Percentiles rank a stretch among this genome's conserved stretches.
These are phyloP conservation scores for Leishmania tarentolae DNA, from an alignment of 208 protist species.

Conservation along the genomic window DNA sequence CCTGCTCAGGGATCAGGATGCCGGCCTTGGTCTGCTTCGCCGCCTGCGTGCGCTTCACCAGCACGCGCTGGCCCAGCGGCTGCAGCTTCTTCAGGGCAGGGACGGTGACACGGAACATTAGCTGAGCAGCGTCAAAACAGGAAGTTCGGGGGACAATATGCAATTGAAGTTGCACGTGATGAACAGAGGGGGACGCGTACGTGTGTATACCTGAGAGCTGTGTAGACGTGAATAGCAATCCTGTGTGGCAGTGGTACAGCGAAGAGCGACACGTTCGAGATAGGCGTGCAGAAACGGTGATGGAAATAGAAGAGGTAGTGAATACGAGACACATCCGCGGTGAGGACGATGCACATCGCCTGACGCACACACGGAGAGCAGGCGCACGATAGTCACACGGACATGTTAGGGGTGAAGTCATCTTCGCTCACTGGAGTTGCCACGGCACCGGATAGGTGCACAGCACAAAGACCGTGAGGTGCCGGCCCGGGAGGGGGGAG, in stretches of 20 bases:
- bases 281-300: background rate
- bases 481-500: background rate
- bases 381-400: background rate
- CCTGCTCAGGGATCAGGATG: constrained; percentile 92
- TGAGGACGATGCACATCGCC: background rate
- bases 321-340: background rate
- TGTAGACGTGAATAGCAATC: background rate
- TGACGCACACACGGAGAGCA: background rate
- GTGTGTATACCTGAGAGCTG: background rate
- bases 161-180: background rate
- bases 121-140: background rate
- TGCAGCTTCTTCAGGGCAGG: constrained; percentile 87
- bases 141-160: background rate
- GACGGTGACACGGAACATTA: constrained; percentile 85
- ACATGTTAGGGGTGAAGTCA: background rate
- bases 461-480: background rate
- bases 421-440: no score
- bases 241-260: background rate
- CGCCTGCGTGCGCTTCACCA: constrained; percentile 87
- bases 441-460: background rate
- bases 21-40: constrained; percentile 93
- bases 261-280: background rate
- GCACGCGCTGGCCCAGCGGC: constrained; percentile 89
- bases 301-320: background rate
- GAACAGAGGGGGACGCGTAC: background rate